Evolutionary conservation across 139 green algal genomes (phyloP), one percentile per base, ranked within the genome.

Genomic region (Deuterostichococcus epilithicus): DNA sequence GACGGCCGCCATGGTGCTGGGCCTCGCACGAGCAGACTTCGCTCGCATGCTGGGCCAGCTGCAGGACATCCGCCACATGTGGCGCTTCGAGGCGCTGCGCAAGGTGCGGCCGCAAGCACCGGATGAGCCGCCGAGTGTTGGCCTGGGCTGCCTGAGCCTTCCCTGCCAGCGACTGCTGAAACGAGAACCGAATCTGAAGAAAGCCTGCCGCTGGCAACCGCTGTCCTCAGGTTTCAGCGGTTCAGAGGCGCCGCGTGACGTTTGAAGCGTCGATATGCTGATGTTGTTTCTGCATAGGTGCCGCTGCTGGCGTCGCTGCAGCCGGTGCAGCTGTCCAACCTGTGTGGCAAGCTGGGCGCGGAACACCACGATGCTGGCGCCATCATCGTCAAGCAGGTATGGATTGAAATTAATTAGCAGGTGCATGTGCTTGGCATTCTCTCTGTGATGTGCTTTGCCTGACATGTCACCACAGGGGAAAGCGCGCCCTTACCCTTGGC

Each of bases 81-180:
- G 93, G 93, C 83, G 93, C 35, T 92, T 95, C 77, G 93, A 97
- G 72, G 89, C 87, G 22, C 86, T 97, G 70, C 73, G 83, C 47
- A 89, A 87, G 80, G 87, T 89, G 68, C 8, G 70, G 39, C 15
- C n/a, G n/a, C n/a, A 28, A n/a, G 52, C 52, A n/a, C n/a, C n/a
- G n/a, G n/a, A n/a, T n/a, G n/a, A n/a, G n/a, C n/a, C n/a, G n/a
- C n/a, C n/a, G n/a, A n/a, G n/a, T n/a, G n/a, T n/a, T n/a, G n/a
- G n/a, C n/a, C n/a, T n/a, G n/a, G n/a, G n/a, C n/a, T n/a, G n/a
- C n/a, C n/a, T n/a, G n/a, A n/a, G n/a, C n/a, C n/a, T n/a, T n/a
- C n/a, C n/a, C n/a, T n/a, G n/a, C n/a, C n/a, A n/a, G n/a, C n/a
- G n/a, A n/a, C n/a, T n/a, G n/a, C n/a, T n/a, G n/a, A n/a, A n/a